Percentiles rank a stretch among this genome's conserved stretches.
Evolutionary conservation across 495 filamentous ascomycete species (phyloP).

Genomic region (Daldinia bambusicola): DNA sequence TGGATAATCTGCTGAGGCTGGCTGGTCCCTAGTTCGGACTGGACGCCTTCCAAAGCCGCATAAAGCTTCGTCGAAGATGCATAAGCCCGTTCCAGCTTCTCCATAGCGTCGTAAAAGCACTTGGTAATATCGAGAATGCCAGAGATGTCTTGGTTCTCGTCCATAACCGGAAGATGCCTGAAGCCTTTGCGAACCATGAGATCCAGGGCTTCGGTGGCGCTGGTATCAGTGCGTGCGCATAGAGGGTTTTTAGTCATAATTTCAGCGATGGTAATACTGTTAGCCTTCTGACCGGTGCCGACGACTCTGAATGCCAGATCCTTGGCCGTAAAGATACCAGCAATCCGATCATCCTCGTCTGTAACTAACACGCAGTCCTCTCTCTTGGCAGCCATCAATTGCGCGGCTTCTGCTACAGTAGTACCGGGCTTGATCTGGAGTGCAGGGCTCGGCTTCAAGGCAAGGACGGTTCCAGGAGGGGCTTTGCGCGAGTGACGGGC

Average conservation of each 20-base stretch:
- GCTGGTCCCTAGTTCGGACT: conserved; percentile 94
- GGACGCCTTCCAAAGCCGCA: conserved; percentile 97
- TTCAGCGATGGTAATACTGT: conserved; percentile 89
- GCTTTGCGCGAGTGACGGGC: conserved; percentile 89
- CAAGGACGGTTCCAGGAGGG: conserved; percentile 93
- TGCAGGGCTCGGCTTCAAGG: conserved; percentile 92
- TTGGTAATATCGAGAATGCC: conserved; percentile 99
- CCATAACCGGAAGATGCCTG: conserved; percentile 97
- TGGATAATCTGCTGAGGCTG: conserved; percentile 99
- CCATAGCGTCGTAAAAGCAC: conserved; percentile 99
- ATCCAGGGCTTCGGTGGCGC: conserved; percentile 95
- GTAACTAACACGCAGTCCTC: conserved; percentile 99
- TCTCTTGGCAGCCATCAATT: conserved; percentile 98
- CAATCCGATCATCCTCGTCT: conserved; percentile 96
- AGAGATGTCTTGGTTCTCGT: conserved; percentile 99
- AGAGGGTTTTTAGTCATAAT: conserved; percentile 99
- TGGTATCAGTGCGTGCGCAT: conserved; percentile 96
- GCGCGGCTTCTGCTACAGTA: conserved; percentile 94
- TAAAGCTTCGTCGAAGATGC: conserved; percentile 95
- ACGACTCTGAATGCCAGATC: conserved; percentile 98
- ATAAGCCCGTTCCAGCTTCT: conserved; percentile 97
- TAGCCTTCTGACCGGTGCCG: conserved; percentile 89
- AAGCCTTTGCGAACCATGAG: conserved; percentile 99
- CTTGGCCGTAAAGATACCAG: conserved; percentile 99
- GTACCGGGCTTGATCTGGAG: conserved; percentile 97